Evolutionary conservation across 73 alveolate species (phyloP).

Genomic region (Tetrahymena elliotti): DNA sequence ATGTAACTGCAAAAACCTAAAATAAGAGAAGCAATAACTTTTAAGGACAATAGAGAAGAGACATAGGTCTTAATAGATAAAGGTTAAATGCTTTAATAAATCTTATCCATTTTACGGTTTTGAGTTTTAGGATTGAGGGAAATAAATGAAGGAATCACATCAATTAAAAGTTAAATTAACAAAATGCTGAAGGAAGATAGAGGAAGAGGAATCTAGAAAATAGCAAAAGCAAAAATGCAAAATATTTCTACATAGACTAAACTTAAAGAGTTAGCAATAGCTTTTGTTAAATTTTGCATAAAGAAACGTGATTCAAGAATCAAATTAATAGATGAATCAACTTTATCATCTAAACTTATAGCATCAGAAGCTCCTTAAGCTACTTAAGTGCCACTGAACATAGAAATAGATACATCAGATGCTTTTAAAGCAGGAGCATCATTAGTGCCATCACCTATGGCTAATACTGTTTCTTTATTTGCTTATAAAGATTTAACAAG

Average conservation of each 20-base stretch:
- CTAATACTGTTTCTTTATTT: slow-evolving; percentile 66
- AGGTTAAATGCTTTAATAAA: background rate
- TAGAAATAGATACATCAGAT: slow-evolving; percentile 88
- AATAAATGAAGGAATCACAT: background rate
- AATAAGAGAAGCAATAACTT: background rate
- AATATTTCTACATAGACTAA: background rate
- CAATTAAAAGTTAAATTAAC: background rate
- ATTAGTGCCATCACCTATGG: slow-evolving; percentile 94
- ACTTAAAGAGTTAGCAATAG: slow-evolving; percentile 37
- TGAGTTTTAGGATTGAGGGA: background rate
- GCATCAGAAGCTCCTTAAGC: slow-evolving; percentile 83
- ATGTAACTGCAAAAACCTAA: background rate
- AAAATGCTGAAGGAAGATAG: background rate
- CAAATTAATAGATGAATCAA: slow-evolving; percentile 43
- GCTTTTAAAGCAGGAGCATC: slow-evolving; percentile 83
- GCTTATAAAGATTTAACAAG: slow-evolving; percentile 38
- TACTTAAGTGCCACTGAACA: slow-evolving; percentile 87
- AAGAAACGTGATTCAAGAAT: slow-evolving; percentile 44
- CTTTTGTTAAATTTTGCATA: slow-evolving; percentile 22
- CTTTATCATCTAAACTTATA: slow-evolving; percentile 61
- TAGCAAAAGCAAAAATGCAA: background rate
- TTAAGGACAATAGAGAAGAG: background rate
- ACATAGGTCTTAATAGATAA: background rate
- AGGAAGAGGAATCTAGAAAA: background rate
- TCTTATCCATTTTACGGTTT: background rate